Evolutionary conservation across 2,329 filamentous ascomycete genomes (phyloP), one percentile per base, ranked within the genome.

Genomic region (Botrytis porri): DNA sequence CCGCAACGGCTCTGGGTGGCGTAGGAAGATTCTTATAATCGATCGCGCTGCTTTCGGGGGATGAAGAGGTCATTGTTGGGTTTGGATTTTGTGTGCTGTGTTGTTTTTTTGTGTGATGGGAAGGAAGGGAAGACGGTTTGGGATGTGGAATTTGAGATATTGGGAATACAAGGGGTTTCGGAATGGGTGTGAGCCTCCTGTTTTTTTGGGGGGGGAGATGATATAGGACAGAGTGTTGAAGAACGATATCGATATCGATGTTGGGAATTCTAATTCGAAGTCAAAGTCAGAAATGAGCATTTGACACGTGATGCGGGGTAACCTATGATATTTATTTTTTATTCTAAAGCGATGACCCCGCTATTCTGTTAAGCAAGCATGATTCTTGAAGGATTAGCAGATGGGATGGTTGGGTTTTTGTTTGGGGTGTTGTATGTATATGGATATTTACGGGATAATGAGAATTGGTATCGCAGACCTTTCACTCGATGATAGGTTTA

Each of bases 1-100:
- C 95, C 73, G 92, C 95, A 71, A 92, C 93, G 7, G 72, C 67
- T 57, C 48, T 61, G 1, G 72, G 67, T 1, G 72, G 72, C 8
- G 72, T 73, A 41, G 72, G 37, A 16, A 77, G 73, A 32, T 70
- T 74, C 3, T 64, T 65, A 62, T 77, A 77, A 66, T 77, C 75
- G n/a, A 75, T 76, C 3, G 65, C 25, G n/a, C 25, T 20, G 3
- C 51, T 29, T 18, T 57, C 51, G 14, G 65, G 32, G 7, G 48
- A 32, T 39, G 65, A 57, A 2, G 64, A 67, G 10, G 65, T 8
- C 65, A 69, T 69, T 57, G n/a, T 57, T 16, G 1, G 5, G 18
- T 32, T 29, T 18, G n/a, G 7, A 4, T 57, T 57, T 54, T 54
- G 14, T 18, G 14, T n/a, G n/a, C n/a, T n/a, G n/a, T n/a, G n/a